Base-by-base conservation (phyloP, 140 eudicot genomes). In the Erigeron philadelphicus region DNA sequence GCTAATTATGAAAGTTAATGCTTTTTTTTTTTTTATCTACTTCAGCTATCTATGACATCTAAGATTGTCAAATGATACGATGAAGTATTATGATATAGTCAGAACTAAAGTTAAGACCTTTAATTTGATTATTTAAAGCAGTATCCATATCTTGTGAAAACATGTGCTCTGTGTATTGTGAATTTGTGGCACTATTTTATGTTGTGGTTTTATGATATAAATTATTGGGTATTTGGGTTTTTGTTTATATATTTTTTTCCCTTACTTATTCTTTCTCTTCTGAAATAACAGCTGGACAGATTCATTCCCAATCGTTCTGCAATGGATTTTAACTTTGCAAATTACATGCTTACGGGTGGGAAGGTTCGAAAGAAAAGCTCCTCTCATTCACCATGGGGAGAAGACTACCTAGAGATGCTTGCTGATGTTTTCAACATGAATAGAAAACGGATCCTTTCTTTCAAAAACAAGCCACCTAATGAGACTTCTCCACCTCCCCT, bases 241-340 rank as follows among this genome's bases (percentile, higher is more conserved):
- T 1, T 1, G 3, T 61, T 41, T 0, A 13, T n/a, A 61, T 52
- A 3, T 25, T 17, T 17, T 35, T 74, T 61, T 11, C 11, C 4
- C 3, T 31, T 31, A 31, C 15, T 63, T 13, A 17, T 38, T 40
- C 60, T 53, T 66, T 46, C 73, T 68, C 25, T 67, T 70, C 41
- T 59, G 67, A 63, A 58, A 21, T 69, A 48, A 43, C 84, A 88
- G 96, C 74, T 83, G 84, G 96, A 88, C 68, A 79, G 93, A 35
- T 88, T 88, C 74, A 88, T 88, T 25, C 96, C 96, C 1, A 88
- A 88, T 65, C 80, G 96, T 4, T 72, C 93, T 8, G 96, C 93
- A 0, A 88, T 85, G 83, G 90, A 88, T 76, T 88, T 88, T 8
- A 87, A 83, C 55, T 88, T 19, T 23, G 93, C 96, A 0, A 84